Evolutionary conservation across 805 yeast genomes (phyloP).

Genomic region (Candida bentonensis): DNA sequence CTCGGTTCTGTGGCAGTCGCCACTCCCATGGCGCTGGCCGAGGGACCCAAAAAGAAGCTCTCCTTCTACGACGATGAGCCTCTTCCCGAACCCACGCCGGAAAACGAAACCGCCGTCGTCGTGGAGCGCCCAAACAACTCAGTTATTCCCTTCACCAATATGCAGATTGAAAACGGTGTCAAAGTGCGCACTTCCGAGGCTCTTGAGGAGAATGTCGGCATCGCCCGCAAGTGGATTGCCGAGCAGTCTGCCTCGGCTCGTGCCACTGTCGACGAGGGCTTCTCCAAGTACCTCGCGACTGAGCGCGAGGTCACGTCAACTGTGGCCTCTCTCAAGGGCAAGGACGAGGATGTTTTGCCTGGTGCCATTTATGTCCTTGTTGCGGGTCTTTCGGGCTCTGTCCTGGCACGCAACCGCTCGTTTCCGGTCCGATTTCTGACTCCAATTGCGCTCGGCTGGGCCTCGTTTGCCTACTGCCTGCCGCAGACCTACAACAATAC

Average conservation of each 20-base stretch:
- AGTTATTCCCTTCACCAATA: neutral
- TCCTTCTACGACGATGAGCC: neutral
- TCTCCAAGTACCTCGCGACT: constrained; percentile 36
- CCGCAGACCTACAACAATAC: constrained; percentile 62
- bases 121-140: constrained; percentile 2
- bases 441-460: constrained; percentile 49
- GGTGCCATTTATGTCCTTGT: constrained; percentile 53
- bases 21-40: neutral
- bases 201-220: constrained; percentile 35
- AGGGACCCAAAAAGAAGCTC: neutral
- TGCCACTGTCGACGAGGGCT: constrained; percentile 30
- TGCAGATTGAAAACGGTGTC: constrained; percentile 26
- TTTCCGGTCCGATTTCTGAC: constrained; percentile 36
- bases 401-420: constrained; percentile 55
- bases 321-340: constrained; percentile 47
- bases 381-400: constrained; percentile 59
- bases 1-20: neutral
- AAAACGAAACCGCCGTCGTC: neutral
- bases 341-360: constrained; percentile 57
- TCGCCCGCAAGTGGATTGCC: constrained; percentile 32
- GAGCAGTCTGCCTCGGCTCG: constrained; percentile 24
- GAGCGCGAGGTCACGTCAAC: constrained; percentile 56
- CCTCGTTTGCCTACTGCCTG: constrained; percentile 53
- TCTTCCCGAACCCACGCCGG: neutral
- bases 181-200: constrained; percentile 37